These are phyloP conservation scores for Lichtheimia corymbifera DNA, from an alignment of 371 early-diverging fungal species.

Conservation along the genomic window DNA sequence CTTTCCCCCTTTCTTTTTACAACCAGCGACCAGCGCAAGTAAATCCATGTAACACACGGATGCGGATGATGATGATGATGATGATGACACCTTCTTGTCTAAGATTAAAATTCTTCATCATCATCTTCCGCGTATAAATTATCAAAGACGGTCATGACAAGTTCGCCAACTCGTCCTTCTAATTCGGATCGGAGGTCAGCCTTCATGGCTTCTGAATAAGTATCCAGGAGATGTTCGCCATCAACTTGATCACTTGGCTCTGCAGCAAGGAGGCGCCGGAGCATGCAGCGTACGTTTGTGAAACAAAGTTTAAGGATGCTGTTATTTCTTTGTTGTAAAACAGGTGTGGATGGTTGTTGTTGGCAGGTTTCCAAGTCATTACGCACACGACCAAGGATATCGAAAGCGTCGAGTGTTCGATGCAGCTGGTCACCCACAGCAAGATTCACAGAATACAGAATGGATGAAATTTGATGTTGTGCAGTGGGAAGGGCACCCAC, in stretches of 20 bases:
- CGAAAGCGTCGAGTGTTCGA: conserved; percentile 8
- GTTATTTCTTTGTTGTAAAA: neutral
- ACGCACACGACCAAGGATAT: conserved; percentile 11
- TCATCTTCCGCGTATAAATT: conserved; percentile 12
- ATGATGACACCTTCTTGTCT: no score
- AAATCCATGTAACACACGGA: no score
- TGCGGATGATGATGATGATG: no score
- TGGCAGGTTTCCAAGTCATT: conserved; percentile 11
- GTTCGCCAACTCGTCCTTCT: conserved; percentile 14
- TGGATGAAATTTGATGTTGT: conserved; percentile 11
- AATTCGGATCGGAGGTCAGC: conserved; percentile 12
- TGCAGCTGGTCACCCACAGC: conserved; percentile 12
- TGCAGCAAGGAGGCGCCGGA: neutral
- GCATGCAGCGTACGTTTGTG: neutral
- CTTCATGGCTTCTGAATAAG: neutral
- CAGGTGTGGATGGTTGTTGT: neutral
- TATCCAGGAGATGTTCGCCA: conserved; percentile 8
- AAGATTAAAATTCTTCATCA: neutral
- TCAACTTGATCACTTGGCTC: neutral
- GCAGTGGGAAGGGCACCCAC: conserved; percentile 4
- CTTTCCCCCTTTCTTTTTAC: no score
- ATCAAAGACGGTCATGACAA: conserved; percentile 19
- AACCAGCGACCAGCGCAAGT: no score
- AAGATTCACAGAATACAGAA: conserved; percentile 13
- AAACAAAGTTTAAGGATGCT: neutral